phyloP scores from a whole-genome alignment of 768 basidiomycete genomes.

The Mycena capillaripes region DNA sequence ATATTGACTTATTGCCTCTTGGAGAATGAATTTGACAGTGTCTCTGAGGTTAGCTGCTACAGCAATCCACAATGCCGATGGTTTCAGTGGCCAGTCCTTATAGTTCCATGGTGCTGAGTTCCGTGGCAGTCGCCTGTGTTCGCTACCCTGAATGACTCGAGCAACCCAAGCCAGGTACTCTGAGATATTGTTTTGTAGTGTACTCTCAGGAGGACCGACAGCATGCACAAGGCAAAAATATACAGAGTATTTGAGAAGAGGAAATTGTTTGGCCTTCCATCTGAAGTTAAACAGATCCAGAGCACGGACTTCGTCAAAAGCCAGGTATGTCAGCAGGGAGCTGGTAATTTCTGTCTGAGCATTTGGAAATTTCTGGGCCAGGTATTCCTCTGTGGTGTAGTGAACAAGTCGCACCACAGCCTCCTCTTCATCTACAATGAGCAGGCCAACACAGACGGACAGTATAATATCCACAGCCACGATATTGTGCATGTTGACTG shows the following conservation, averaged over 20 bases:
- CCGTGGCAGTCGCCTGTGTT: neutral
- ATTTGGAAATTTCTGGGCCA: neutral
- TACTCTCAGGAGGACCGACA: no score
- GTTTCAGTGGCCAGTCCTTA: neutral
- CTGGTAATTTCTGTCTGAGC: neutral
- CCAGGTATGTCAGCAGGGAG: neutral
- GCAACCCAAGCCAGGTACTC: no score
- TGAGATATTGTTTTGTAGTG: no score
- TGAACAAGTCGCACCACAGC: no score
- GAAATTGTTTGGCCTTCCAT: neutral
- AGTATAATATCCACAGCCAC: neutral
- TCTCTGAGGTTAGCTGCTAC: neutral
- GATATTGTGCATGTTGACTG: neutral
- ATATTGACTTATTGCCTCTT: neutral
- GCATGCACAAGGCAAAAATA: no score
- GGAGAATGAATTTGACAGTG: neutral
- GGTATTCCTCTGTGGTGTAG: no score
- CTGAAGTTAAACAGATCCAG: neutral
- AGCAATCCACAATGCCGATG: neutral
- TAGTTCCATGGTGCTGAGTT: neutral
- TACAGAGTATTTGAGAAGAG: no score
- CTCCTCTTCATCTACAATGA: no score
- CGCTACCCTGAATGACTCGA: neutral
- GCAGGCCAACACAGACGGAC: no score
- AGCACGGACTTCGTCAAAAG: neutral